Conservation (phyloP, 2,329 filamentous ascomycete genomes). For the Fusarium setosum region DNA sequence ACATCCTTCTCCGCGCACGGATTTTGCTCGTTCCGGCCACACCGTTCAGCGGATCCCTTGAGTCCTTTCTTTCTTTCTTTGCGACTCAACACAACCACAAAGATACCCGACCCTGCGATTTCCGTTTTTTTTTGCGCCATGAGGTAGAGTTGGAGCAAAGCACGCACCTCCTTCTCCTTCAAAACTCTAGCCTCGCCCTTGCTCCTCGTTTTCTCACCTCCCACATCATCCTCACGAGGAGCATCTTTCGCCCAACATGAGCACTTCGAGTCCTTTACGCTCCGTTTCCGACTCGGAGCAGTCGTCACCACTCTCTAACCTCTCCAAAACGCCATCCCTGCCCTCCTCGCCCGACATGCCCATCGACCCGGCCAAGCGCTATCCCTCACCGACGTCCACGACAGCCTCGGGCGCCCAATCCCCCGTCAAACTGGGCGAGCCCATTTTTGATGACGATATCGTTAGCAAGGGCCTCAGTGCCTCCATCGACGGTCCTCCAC, state of each 20-base stretch:
- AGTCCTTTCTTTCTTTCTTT: conserved; percentile 22
- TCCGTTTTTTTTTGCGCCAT: conserved; percentile 26
- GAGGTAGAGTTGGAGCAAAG: conserved; percentile 33
- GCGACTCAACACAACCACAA: conserved; percentile 8
- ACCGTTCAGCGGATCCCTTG: neutral
- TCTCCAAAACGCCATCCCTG: conserved; percentile 64
- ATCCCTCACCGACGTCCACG: conserved; percentile 63
- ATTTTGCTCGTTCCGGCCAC: neutral
- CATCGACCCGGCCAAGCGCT: conserved; percentile 55
- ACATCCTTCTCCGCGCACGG: neutral
- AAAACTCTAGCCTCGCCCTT: conserved; percentile 12
- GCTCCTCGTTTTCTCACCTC: conserved; percentile 26
- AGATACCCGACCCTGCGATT: conserved; percentile 6
- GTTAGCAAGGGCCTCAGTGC: conserved; percentile 39
- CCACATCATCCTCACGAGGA: conserved; percentile 7
- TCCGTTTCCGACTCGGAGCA: conserved; percentile 50
- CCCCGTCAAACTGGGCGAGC: conserved; percentile 58
- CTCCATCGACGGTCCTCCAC: conserved; percentile 68
- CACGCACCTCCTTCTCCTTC: conserved; percentile 14
- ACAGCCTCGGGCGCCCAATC: conserved; percentile 62
- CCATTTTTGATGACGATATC: conserved; percentile 49
- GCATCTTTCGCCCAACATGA: conserved; percentile 37
- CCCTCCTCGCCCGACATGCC: conserved; percentile 57
- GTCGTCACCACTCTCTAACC: conserved; percentile 65
- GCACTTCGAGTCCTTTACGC: conserved; percentile 43